Percentiles rank a stretch among this genome's conserved stretches.
Evolutionary conservation across 2,329 filamentous ascomycete species (phyloP).

Genomic region (Fusarium sororula): DNA sequence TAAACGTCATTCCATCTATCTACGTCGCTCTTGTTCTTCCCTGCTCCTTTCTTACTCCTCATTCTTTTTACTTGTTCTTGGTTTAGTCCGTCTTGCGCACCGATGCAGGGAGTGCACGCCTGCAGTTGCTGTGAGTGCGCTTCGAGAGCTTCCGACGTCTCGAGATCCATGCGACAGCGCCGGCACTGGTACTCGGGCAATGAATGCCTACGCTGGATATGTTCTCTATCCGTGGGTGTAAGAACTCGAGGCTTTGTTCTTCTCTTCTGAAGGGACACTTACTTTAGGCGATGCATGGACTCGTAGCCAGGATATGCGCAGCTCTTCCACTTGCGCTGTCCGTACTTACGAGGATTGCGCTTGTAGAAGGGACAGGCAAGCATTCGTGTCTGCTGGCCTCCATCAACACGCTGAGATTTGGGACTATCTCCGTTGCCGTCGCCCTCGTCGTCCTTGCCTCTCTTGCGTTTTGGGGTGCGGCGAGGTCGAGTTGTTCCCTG

Average conservation of each 20-base stretch:
- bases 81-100: rapidly evolving
- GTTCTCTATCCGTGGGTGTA: background rate
- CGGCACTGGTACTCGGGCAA: background rate
- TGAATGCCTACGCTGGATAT: rapidly evolving
- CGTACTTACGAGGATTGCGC: background rate
- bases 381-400: rapidly evolving
- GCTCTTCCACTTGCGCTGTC: background rate
- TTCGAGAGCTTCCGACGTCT: rapidly evolving
- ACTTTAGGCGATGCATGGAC: background rate
- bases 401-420: background rate
- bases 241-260: too few species aligned
- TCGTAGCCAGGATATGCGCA: background rate
- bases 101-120: background rate
- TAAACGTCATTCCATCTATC: background rate
- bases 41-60: background rate
- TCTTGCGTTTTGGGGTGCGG: rapidly evolving
- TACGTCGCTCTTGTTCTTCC: rapidly evolving
- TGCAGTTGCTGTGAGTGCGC: rapidly evolving
- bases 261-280: too few species aligned
- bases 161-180: background rate
- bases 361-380: background rate
- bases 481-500: background rate
- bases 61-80: rapidly evolving
- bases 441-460: rapidly evolving
- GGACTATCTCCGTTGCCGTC: rapidly evolving